phyloP scores from a whole-genome alignment of 2,329 filamentous ascomycete genomes.

The Aspergillus intermedius region DNA sequence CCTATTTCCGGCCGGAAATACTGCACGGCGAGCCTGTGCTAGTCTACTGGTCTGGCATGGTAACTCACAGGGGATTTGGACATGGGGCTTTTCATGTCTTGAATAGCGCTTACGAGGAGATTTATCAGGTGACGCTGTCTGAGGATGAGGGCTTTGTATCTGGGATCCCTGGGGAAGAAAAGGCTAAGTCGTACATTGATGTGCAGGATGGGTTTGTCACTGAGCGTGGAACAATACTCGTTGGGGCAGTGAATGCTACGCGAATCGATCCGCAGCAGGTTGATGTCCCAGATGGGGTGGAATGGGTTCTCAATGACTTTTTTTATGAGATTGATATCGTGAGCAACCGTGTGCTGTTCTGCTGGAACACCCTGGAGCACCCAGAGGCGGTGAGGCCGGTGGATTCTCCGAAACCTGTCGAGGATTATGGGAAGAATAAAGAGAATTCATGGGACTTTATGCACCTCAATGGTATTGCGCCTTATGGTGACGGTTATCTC shows the following conservation, averaged over 20 bases:
- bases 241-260: slow-evolving; percentile 18
- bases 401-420: slow-evolving; percentile 9
- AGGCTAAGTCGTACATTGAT: slow-evolving; percentile 16
- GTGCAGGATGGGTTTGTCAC: slow-evolving; percentile 20
- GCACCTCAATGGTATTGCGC: slow-evolving; percentile 18
- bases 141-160: slow-evolving; percentile 9
- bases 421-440: slow-evolving; percentile 7
- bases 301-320: slow-evolving; percentile 21
- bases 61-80: slow-evolving; percentile 10
- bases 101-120: slow-evolving; percentile 17
- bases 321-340: slow-evolving; percentile 21
- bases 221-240: slow-evolving; percentile 14
- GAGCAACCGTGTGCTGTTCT: slow-evolving; percentile 19
- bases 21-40: slow-evolving; percentile 17
- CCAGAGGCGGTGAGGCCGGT: slow-evolving; percentile 13
- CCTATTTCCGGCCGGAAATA: slow-evolving; percentile 15
- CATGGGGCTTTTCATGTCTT: slow-evolving; percentile 15
- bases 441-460: slow-evolving; percentile 17
- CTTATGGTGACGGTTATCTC: slow-evolving; percentile 17
- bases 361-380: slow-evolving; percentile 21
- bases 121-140: slow-evolving; percentile 14
- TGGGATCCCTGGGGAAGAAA: slow-evolving; percentile 3
- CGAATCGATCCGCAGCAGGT: slow-evolving; percentile 14
- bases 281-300: slow-evolving; percentile 14
- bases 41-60: slow-evolving; percentile 19